Evolutionary conservation across 352 stramenopile genomes (phyloP).

Genomic region (Elongisporangium prolatum): DNA sequence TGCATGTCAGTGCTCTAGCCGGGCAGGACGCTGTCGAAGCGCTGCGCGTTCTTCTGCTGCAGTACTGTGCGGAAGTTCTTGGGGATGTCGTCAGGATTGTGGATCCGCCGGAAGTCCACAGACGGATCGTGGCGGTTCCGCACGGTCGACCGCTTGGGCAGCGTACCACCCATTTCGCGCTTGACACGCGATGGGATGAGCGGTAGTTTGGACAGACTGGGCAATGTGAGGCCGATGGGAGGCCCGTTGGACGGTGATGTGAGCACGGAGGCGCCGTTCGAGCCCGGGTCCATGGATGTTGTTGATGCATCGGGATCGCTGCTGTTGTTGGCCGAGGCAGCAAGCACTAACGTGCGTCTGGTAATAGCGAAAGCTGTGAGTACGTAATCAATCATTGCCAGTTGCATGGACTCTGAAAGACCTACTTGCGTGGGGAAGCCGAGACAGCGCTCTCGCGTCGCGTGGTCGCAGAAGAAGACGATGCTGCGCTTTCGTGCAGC

Average conservation of each 20-base stretch:
- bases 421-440: slow-evolving; percentile 1
- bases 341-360: slow-evolving; percentile 11
- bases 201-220: slow-evolving; percentile 18
- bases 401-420: not conserved
- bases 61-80: slow-evolving; percentile 66
- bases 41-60: slow-evolving; percentile 43
- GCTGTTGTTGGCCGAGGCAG: slow-evolving; percentile 1
- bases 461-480: slow-evolving; percentile 3
- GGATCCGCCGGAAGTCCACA: slow-evolving; percentile 61
- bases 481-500: slow-evolving; percentile 14
- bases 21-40: slow-evolving; percentile 29
- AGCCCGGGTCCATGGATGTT: not conserved
- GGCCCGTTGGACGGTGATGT: not conserved
- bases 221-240: not conserved
- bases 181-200: slow-evolving; percentile 53
- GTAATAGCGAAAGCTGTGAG: not conserved
- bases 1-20: not conserved
- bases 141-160: slow-evolving; percentile 63
- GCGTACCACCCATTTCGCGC: slow-evolving; percentile 53
- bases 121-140: slow-evolving; percentile 57
- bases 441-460: slow-evolving; percentile 10
- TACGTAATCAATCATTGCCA: too few species aligned
- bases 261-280: not conserved
- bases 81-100: slow-evolving; percentile 66
- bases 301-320: slow-evolving; percentile 1